These are phyloP conservation scores for Hanseniaspora valbyensis DNA, from an alignment of 805 yeast genomes.

Conservation along the genomic window DNA sequence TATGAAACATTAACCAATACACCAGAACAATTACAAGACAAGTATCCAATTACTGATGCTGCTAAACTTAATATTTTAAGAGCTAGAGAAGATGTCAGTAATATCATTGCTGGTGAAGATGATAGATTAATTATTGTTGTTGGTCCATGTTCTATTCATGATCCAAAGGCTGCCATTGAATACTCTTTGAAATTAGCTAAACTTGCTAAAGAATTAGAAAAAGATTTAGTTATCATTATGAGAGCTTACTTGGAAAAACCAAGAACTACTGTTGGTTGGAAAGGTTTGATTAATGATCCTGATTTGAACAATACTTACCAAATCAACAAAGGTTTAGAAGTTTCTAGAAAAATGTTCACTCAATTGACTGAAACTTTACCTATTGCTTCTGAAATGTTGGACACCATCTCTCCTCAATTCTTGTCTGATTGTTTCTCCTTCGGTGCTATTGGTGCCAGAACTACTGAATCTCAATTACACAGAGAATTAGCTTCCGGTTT, in stretches of 20 bases:
- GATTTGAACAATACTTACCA: slow-evolving; percentile 87
- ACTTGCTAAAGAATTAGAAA: slow-evolving; percentile 50
- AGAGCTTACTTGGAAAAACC: slow-evolving; percentile 97
- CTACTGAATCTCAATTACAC: slow-evolving; percentile 95
- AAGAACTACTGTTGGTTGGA: slow-evolving; percentile 98
- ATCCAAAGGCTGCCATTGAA: slow-evolving; percentile 82
- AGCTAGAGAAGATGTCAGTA: slow-evolving; percentile 59
- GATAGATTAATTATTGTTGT: slow-evolving; percentile 82
- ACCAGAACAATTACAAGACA: slow-evolving; percentile 84
- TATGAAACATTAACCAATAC: slow-evolving; percentile 85
- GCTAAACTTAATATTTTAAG: slow-evolving; percentile 53
- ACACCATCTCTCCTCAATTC: slow-evolving; percentile 94
- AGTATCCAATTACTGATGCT: slow-evolving; percentile 53
- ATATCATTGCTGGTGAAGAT: slow-evolving; percentile 46
- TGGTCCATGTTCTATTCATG: slow-evolving; percentile 97
- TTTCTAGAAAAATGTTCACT: slow-evolving; percentile 76
- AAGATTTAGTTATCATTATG: slow-evolving; percentile 81
- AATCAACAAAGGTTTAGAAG: slow-evolving; percentile 86
- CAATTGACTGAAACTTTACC: slow-evolving; percentile 71
- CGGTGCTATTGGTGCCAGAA: slow-evolving; percentile 98
- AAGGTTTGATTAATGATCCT: slow-evolving; percentile 94
- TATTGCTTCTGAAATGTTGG: slow-evolving; percentile 95
- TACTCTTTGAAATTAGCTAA: slow-evolving; percentile 59
- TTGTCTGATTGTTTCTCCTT: slow-evolving; percentile 84
- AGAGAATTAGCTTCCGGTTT: slow-evolving; percentile 94